A percentile compares a stretch with the other conserved stretches of the same genome.
These are phyloP conservation scores for Eragrostis curvula DNA, from an alignment of 176 grass and related monocot genomes.

Conservation along the genomic window DNA sequence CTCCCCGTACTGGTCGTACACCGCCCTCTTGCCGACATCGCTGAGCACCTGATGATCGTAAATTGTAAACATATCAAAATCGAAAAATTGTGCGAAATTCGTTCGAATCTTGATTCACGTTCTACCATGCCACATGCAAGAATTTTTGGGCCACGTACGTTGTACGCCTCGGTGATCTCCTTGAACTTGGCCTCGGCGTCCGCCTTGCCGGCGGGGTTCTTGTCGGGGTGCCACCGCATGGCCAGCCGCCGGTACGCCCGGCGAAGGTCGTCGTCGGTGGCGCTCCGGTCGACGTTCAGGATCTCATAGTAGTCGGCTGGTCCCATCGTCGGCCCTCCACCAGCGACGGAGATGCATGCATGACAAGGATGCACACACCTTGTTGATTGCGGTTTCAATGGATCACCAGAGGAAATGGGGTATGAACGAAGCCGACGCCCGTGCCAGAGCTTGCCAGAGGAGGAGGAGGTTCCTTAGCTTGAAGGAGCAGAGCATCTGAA, in stretches of 20 bases:
- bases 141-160: background rate
- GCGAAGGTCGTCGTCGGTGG: slow-evolving; percentile 56
- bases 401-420: slow-evolving; percentile 59
- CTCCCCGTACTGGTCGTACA: slow-evolving; percentile 80
- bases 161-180: slow-evolving; percentile 68
- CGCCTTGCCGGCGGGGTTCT: slow-evolving; percentile 63
- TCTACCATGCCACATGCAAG: background rate
- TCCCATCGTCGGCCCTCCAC: slow-evolving; percentile 30
- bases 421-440: slow-evolving; percentile 15
- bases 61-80: background rate
- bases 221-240: slow-evolving; percentile 93
- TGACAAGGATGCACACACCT: background rate
- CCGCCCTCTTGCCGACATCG: slow-evolving; percentile 64
- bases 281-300: slow-evolving; percentile 41
- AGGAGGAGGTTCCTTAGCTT: slow-evolving; percentile 47
- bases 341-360: slow-evolving; percentile 36
- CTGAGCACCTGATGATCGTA: slow-evolving; percentile 54
- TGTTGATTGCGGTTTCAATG: background rate
- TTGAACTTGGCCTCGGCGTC: slow-evolving; percentile 66
- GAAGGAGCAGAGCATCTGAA: slow-evolving; percentile 43
- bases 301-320: slow-evolving; percentile 55
- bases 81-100: background rate
- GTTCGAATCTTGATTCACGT: background rate
- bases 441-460: slow-evolving; percentile 26
- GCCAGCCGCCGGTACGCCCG: slow-evolving; percentile 72